Conservation (phyloP, 345 rosid species). For the Boechera stricta region DNA sequence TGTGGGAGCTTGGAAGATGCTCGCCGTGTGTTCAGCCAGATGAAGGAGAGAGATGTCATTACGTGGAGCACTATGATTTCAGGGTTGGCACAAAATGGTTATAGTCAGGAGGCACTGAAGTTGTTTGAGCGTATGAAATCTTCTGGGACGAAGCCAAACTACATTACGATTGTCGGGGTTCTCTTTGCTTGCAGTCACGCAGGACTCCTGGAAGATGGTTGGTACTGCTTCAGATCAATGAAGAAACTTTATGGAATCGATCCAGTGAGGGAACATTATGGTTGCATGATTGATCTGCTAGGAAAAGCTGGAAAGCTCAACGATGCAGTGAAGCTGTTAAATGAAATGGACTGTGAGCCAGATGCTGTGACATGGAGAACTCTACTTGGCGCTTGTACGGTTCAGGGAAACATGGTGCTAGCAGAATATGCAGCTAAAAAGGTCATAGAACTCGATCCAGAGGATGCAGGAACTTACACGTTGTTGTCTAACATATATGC, state of each 20-base stretch:
- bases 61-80: slow-evolving; percentile 87
- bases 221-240: slow-evolving; percentile 66
- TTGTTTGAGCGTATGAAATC: slow-evolving; percentile 61
- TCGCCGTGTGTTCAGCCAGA: slow-evolving; percentile 48
- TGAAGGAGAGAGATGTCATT: slow-evolving; percentile 67
- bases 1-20: slow-evolving; percentile 78
- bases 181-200: slow-evolving; percentile 86
- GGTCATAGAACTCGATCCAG: slow-evolving; percentile 59
- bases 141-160: slow-evolving; percentile 60
- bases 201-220: slow-evolving; percentile 65
- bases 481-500: slow-evolving; percentile 77
- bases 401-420: slow-evolving; percentile 58
- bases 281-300: slow-evolving; percentile 80
- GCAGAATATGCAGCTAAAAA: slow-evolving; percentile 67
- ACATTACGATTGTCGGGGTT: slow-evolving; percentile 65
- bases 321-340: slow-evolving; percentile 61
- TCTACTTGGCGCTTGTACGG: slow-evolving; percentile 69
- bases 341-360: slow-evolving; percentile 65
- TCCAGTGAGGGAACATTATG: slow-evolving; percentile 72
- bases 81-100: slow-evolving; percentile 76
- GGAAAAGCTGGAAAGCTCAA: slow-evolving; percentile 74
- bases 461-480: slow-evolving; percentile 70
- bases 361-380: slow-evolving; percentile 76
- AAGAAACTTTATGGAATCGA: slow-evolving; percentile 62
- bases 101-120: slow-evolving; percentile 62